Percentiles rank a stretch among this genome's conserved stretches.
These are phyloP conservation scores for Microsporum canis DNA, from an alignment of 2,329 filamentous ascomycete genomes.

Conservation along the genomic window DNA sequence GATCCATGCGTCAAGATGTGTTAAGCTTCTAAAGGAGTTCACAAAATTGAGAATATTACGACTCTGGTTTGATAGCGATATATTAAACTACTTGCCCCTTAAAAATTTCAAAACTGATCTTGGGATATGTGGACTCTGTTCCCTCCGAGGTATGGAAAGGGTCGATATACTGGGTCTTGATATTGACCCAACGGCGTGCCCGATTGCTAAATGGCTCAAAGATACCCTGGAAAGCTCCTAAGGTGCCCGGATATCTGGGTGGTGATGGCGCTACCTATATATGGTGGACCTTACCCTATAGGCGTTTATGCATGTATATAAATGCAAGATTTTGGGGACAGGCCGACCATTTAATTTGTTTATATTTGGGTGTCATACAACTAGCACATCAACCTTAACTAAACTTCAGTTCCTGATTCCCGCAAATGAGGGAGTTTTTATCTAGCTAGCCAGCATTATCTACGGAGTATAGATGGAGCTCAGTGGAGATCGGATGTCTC, in stretches of 20 bases:
- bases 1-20: neutral
- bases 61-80: neutral
- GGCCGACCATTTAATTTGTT: too few relatives aligned
- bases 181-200: too few relatives aligned
- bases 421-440: too few relatives aligned
- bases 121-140: neutral
- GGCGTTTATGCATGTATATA: too few relatives aligned
- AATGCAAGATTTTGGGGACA: too few relatives aligned
- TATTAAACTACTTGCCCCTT: neutral
- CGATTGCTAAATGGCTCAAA: neutral
- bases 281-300: too few relatives aligned
- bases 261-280: neutral
- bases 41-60: neutral
- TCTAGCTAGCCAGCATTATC: too few relatives aligned
- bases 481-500: too few relatives aligned
- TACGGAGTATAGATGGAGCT: too few relatives aligned
- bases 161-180: neutral
- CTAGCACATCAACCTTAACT: too few relatives aligned
- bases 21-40: neutral
- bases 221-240: neutral
- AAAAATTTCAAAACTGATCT: neutral
- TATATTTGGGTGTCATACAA: too few relatives aligned
- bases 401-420: too few relatives aligned
- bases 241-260: neutral
- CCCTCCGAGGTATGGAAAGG: neutral